Percentiles rank a stretch among this genome's conserved stretches.
Conservation (phyloP, 2,329 filamentous ascomycete species). For the Botrytis hyacinthi region DNA sequence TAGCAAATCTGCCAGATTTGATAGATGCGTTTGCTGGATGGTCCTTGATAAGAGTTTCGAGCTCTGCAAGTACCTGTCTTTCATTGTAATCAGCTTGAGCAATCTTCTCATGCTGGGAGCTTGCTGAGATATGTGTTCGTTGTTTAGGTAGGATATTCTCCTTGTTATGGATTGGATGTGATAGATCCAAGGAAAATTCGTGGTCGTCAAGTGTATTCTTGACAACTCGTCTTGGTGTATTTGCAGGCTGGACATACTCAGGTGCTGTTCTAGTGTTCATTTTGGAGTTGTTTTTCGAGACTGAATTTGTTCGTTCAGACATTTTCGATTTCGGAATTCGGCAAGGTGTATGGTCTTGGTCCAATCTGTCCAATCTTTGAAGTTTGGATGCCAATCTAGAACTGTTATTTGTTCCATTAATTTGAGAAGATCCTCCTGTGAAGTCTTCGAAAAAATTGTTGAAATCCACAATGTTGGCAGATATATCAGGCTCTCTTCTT, state of each 20-base stretch:
- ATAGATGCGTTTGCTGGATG: constrained; percentile 9
- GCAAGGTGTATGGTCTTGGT: constrained; percentile 30
- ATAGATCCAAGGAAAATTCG: constrained; percentile 10
- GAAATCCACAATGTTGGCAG: constrained; percentile 45
- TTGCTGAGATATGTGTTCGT: constrained; percentile 4
- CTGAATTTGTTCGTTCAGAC: constrained; percentile 8
- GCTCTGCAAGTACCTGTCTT: constrained; percentile 15
- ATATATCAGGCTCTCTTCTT: constrained; percentile 40
- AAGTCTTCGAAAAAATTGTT: constrained; percentile 49
- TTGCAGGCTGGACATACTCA: constrained; percentile 14
- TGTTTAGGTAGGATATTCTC: constrained; percentile 28
- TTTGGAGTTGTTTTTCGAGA: constrained; percentile 5
- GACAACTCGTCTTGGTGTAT: constrained; percentile 13
- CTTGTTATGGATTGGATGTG: constrained; percentile 22
- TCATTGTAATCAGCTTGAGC: constrained; percentile 14
- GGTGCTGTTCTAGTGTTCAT: constrained; percentile 1
- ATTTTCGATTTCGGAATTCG: not conserved
- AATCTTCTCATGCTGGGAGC: not conserved
- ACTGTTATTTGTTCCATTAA: constrained; percentile 11
- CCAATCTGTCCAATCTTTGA: constrained; percentile 27
- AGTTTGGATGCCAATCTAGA: constrained; percentile 6
- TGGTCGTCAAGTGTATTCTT: constrained; percentile 10
- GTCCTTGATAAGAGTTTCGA: constrained; percentile 14
- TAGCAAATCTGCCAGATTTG: not conserved
- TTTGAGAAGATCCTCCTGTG: constrained; percentile 40